Evolutionary conservation across 2,329 filamentous ascomycete genomes (phyloP).

Genomic region (Monilinia fructicola): DNA sequence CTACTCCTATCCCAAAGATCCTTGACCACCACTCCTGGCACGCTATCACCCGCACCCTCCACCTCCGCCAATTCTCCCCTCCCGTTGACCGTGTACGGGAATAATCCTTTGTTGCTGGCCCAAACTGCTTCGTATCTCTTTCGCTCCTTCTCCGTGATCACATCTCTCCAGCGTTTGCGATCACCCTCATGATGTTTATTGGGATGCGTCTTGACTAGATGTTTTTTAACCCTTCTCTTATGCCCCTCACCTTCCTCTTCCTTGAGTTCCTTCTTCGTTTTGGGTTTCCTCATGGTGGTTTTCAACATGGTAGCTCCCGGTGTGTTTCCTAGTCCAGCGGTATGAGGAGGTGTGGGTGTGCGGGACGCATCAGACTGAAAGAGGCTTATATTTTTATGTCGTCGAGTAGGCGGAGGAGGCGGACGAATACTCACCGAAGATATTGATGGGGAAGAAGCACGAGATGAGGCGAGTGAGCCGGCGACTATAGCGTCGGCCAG

Average conservation of each 20-base stretch:
- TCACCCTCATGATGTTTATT: conserved; percentile 74
- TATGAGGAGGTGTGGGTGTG: conserved; percentile 2
- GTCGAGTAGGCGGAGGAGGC: conserved; percentile 38
- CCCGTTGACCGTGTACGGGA: conserved; percentile 70
- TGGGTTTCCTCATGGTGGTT: conserved; percentile 45
- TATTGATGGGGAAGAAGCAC: conserved; percentile 45
- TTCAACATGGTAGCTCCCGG: not conserved
- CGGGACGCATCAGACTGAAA: conserved; percentile 35
- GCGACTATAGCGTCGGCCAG: conserved; percentile 75
- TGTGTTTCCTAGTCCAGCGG: not conserved
- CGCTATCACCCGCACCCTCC: conserved; percentile 63
- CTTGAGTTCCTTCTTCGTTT: conserved; percentile 58
- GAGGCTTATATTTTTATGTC: conserved; percentile 43
- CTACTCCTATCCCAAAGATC: conserved; percentile 76
- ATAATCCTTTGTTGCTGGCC: conserved; percentile 73
- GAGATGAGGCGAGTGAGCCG: conserved; percentile 67
- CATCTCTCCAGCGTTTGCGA: conserved; percentile 73
- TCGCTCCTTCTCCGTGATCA: conserved; percentile 69
- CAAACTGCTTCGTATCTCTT: conserved; percentile 82
- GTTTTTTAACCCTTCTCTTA: conserved; percentile 53
- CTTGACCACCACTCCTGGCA: conserved; percentile 45
- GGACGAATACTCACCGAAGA: conserved; percentile 25
- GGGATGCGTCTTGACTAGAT: conserved; percentile 63
- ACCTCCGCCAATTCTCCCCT: conserved; percentile 58
- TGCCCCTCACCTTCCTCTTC: conserved; percentile 56